Percentiles rank a stretch among this genome's conserved stretches.
phyloP scores from a whole-genome alignment of 805 yeast genomes.

The Schizosaccharomyces lindneri region DNA sequence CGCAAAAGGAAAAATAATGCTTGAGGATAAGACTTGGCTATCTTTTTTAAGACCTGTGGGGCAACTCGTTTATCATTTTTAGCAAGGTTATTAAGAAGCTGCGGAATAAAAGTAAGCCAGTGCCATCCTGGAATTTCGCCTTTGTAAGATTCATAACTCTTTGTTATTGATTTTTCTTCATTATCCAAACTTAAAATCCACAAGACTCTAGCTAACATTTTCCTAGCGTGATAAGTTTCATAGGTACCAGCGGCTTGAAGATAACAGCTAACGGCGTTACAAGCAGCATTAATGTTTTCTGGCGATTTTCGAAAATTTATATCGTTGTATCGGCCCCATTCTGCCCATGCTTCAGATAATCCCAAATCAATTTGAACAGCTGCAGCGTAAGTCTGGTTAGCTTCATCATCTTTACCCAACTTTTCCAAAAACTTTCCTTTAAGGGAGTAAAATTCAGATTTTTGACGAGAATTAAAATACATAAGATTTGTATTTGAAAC shows the following conservation, averaged over 20 bases:
- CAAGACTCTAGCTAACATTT: slow-evolving; percentile 61
- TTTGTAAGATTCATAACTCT: slow-evolving; percentile 72
- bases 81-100: slow-evolving; percentile 64
- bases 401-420: slow-evolving; percentile 72
- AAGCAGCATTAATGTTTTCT: slow-evolving; percentile 57
- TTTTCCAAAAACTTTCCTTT: slow-evolving; percentile 96
- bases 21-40: slow-evolving; percentile 92
- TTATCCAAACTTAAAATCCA: slow-evolving; percentile 91
- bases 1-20: slow-evolving; percentile 88
- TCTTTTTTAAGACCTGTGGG: slow-evolving; percentile 63
- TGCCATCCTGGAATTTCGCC: slow-evolving; percentile 98
- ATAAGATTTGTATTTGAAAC: slow-evolving; percentile 89
- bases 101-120: slow-evolving; percentile 95
- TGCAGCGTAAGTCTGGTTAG: slow-evolving; percentile 91
- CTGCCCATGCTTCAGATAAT: slow-evolving; percentile 97
- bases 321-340: slow-evolving; percentile 95
- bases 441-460: slow-evolving; percentile 89
- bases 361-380: slow-evolving; percentile 90
- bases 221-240: slow-evolving; percentile 76
- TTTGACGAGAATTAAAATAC: slow-evolving; percentile 89
- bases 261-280: slow-evolving; percentile 85
- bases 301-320: slow-evolving; percentile 64
- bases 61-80: slow-evolving; percentile 79
- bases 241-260: slow-evolving; percentile 92
- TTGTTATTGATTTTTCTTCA: slow-evolving; percentile 48